phyloP scores from a whole-genome alignment of 768 basidiomycete genomes.

The Tephrocybe sp. region DNA sequence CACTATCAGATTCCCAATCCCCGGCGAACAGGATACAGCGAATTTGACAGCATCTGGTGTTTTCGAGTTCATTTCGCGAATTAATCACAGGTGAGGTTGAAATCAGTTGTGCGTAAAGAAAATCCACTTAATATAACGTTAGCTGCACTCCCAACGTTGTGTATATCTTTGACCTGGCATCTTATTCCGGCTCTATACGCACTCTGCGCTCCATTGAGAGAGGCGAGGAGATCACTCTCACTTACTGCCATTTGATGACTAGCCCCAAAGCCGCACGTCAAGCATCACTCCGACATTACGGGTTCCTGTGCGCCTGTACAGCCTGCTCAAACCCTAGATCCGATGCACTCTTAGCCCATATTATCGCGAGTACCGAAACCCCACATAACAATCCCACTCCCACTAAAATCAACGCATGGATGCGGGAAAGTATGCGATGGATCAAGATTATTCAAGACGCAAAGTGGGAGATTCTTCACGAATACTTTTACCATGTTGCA shows the following conservation, averaged over 20 bases:
- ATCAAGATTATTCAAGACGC: not conserved
- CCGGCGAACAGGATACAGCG: not conserved
- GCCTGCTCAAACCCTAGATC: not conserved
- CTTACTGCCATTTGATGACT: not conserved
- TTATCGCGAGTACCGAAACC: not conserved
- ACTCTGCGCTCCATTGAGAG: not conserved
- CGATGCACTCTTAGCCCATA: not conserved
- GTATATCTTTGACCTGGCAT: not conserved
- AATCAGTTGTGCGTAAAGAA: no score
- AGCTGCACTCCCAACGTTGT: constrained; percentile 1
- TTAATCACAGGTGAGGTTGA: not conserved
- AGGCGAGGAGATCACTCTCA: not conserved
- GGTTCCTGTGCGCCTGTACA: not conserved
- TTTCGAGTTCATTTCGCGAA: not conserved
- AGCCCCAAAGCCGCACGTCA: not conserved
- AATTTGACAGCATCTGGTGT: not conserved
- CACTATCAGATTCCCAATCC: not conserved
- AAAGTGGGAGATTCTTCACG: not conserved
- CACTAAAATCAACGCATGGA: not conserved
- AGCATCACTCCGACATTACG: not conserved
- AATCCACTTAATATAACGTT: not conserved
- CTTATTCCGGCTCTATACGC: not conserved
- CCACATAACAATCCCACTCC: not conserved
- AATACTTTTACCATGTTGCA: not conserved
- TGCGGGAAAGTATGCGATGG: not conserved